Evolutionary conservation across 108 stramenopile genomes (phyloP), one percentile per base, ranked within the genome.

Genomic region (Conticribra guillardii): DNA sequence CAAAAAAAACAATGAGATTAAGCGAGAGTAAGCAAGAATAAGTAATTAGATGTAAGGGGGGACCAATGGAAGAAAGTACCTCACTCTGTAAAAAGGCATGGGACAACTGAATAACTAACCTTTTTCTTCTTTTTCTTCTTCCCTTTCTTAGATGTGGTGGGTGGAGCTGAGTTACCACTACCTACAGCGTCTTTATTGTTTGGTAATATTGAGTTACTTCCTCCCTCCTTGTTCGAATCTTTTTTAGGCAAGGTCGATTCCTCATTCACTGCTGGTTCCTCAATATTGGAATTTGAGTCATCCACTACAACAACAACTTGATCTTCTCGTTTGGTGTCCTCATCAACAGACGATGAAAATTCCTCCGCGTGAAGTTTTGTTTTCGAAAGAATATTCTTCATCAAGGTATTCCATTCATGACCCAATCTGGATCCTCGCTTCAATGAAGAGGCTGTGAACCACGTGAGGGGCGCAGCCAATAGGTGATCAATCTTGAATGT

Each of bases 101-200:
- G 2, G 0, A 60, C 23, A 46, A 23, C n/a, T n/a, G n/a, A n/a
- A n/a, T 2, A 14, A 61, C 73, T 45, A 2, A 74, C 73, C 73
- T 74, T 74, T 34, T 74, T 74, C 57, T 70, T 70, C 30, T 66
- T 74, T 27, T 74, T 74, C 47, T 60, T 65, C 47, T 74, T 74
- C 27, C 64, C 53, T 61, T 74, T 74, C 49, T 66, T 74, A 21
- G 65, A 53, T 8, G 51, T 51, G 9, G 65, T 22, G 19, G 64
- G 46, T 21, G 46, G 48, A 48, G 57, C 56, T 31, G 26, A 27
- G 5, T 14, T 14, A 31, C 23, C 5, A 57, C 30, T 31, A 3
- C n/a, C 29, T 30, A 30, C 56, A 17, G 17, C 56, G 2, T n/a
- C n/a, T n/a, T n/a, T n/a, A n/a, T 57, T 27, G n/a, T 51, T 51